phyloP scores from a whole-genome alignment of 495 filamentous ascomycete genomes.

The Aspergillus taichungensis region DNA sequence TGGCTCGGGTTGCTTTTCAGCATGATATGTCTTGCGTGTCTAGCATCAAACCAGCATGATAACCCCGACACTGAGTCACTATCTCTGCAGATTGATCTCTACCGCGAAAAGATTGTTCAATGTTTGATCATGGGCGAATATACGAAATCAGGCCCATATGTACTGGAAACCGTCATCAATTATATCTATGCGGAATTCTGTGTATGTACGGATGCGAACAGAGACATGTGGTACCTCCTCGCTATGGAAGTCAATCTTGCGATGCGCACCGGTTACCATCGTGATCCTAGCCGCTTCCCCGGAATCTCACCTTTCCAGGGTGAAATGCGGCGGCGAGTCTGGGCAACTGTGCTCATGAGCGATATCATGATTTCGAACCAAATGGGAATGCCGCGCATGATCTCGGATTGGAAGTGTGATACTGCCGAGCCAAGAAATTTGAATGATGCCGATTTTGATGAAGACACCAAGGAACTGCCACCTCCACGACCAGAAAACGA shows the following conservation, averaged over 20 bases:
- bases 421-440: constrained; percentile 25
- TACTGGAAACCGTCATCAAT: constrained; percentile 21
- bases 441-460: constrained; percentile 25
- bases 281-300: constrained; percentile 17
- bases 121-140: constrained; percentile 23
- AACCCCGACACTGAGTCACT: constrained; percentile 6
- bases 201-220: constrained; percentile 8
- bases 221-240: constrained; percentile 16
- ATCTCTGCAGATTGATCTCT: constrained; percentile 12
- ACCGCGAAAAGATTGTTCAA: constrained; percentile 21
- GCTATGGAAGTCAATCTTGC: constrained; percentile 18
- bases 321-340: constrained; percentile 25
- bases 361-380: constrained; percentile 25
- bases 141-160: constrained; percentile 14
- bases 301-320: constrained; percentile 18
- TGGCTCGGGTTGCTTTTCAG: constrained; percentile 26
- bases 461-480: constrained; percentile 16
- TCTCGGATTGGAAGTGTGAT: constrained; percentile 21
- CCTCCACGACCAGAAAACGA: constrained; percentile 23
- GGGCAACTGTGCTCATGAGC: constrained; percentile 12
- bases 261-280: constrained; percentile 24
- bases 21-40: constrained; percentile 17
- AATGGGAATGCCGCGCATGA: constrained; percentile 23
- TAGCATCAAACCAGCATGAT: constrained; percentile 2
- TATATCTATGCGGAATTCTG: constrained; percentile 17